Percentiles rank a stretch among this genome's conserved stretches.
Conservation (phyloP, 257 asterid genomes). For the Scutellaria baicalensis region DNA sequence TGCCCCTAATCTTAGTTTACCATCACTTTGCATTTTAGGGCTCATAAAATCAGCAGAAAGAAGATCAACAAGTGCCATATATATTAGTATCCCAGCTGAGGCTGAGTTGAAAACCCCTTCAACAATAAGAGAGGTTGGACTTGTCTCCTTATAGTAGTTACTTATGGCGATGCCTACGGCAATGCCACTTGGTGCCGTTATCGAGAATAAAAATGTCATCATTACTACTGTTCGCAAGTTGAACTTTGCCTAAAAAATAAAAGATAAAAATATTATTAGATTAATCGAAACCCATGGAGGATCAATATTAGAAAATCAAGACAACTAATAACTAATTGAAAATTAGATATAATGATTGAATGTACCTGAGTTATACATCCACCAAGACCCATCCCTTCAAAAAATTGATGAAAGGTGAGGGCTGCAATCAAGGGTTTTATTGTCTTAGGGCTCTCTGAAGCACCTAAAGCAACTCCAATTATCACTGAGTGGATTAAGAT, state of each 20-base stretch:
- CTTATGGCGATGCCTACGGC: conserved; percentile 29
- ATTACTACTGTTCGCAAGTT: neutral
- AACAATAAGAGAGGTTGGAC: conserved; percentile 9
- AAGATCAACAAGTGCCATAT: conserved; percentile 37
- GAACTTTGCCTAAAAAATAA: conserved; percentile 18
- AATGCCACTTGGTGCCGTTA: conserved; percentile 24
- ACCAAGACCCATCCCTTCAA: conserved; percentile 50
- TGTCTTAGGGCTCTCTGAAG: conserved; percentile 37
- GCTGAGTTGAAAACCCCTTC: conserved; percentile 32
- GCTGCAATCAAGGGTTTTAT: conserved; percentile 39
- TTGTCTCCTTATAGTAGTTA: conserved; percentile 20
- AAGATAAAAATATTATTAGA: neutral
- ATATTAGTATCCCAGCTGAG: conserved; percentile 34
- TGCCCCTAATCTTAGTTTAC: conserved; percentile 20
- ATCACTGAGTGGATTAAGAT: conserved; percentile 38
- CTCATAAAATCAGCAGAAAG: conserved; percentile 37
- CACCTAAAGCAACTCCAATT: conserved; percentile 43
- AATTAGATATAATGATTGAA: neutral
- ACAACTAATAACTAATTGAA: no score
- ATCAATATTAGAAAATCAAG: no score
- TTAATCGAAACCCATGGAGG: no score
- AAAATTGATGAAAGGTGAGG: conserved; percentile 37
- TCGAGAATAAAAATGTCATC: conserved; percentile 22
- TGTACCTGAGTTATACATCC: conserved; percentile 42
- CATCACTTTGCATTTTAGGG: conserved; percentile 21